Base-by-base conservation (phyloP, 176 grass and related monocot species). In the Eleusine coracana region DNA sequence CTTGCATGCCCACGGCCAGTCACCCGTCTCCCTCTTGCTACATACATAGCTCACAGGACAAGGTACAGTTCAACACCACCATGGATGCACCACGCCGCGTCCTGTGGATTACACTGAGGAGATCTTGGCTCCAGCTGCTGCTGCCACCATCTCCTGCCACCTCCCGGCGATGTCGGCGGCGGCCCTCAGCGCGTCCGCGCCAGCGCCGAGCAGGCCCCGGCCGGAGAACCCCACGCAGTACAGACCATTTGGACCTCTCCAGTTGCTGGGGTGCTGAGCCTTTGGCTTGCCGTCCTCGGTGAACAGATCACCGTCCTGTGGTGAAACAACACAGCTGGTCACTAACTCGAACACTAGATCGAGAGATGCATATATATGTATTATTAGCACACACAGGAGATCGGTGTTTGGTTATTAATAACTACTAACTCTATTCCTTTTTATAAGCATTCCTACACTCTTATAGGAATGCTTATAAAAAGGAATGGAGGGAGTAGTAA, bases 211-310 rank as follows among this genome's bases (percentile, higher is more conserved):
- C 36, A 98, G 87, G 51, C 96, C 96, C 66, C 58, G 83, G 55
- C 93, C 91, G 68, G 93, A 92, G 91, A 98, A 96, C 23, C 96
- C 96, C 59, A 93, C 89, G 49, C 82, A 80, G 89, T 98, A 98
- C 71, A 98, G 68, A 7, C 96, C 96, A 31, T 96, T 83, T 62
- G 90, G 77, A 58, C 91, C 87, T 59, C 70, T 90, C 90, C 96
- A 95, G 42, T 82, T 84, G 80, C 79, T 68, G 3, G 86, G 80
- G 75, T 89, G 74, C 75, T 78, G 73, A 18, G 46, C 77, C 71
- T 80, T 92, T 62, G 88, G 74, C 90, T 89, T 93, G 49, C 90
- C 92, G 56, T 98, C 95, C 76, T 84, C 86, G 18, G 82, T 88
- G 86, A 93, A 90, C 59, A 87, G 74, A n/a, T 87, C 80, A 40